These are phyloP conservation scores for Venturia pyrina DNA, from an alignment of 2,329 filamentous ascomycete species.

Conservation along the genomic window DNA sequence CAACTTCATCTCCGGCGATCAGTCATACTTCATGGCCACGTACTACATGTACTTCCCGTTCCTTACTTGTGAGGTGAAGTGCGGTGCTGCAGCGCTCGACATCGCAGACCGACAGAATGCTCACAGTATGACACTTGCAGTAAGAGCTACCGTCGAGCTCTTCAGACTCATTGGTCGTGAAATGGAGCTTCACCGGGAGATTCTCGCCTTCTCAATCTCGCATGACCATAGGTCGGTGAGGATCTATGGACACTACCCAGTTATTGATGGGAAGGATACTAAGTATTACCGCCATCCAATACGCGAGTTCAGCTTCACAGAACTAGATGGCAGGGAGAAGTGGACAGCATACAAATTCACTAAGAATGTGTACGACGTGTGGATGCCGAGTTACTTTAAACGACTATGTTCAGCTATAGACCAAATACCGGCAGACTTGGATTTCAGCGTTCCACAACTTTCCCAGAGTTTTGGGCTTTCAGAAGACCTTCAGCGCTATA, in stretches of 20 bases:
- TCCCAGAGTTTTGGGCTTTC: constrained; percentile 13
- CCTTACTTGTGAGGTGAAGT: constrained; percentile 40
- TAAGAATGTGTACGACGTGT: too few relatives aligned
- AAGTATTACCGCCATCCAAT: too few relatives aligned
- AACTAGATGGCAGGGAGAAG: too few relatives aligned
- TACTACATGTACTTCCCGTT: constrained; percentile 42
- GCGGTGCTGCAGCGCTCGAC: constrained; percentile 25
- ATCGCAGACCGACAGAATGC: constrained; percentile 23
- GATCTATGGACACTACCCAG: constrained; percentile 12
- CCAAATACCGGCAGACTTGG: constrained; percentile 12
- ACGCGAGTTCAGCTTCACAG: too few relatives aligned
- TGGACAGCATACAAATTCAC: too few relatives aligned
- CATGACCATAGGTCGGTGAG: constrained; percentile 17
- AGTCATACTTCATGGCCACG: constrained; percentile 36
- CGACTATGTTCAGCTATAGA: constrained; percentile 14
- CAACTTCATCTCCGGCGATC: constrained; percentile 22
- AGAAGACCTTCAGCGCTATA: constrained; percentile 12
- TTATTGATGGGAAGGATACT: too few relatives aligned
- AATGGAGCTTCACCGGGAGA: constrained; percentile 17
- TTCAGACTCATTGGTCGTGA: constrained; percentile 17
- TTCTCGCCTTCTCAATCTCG: constrained; percentile 18
- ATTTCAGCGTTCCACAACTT: constrained; percentile 13
- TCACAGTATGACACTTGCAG: constrained; percentile 18
- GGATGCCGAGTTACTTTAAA: too few relatives aligned
- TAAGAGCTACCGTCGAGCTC: constrained; percentile 17